Evolutionary conservation across 1,284 basidiomycete species (phyloP).

Genomic region (Apiotrichum siamense): DNA sequence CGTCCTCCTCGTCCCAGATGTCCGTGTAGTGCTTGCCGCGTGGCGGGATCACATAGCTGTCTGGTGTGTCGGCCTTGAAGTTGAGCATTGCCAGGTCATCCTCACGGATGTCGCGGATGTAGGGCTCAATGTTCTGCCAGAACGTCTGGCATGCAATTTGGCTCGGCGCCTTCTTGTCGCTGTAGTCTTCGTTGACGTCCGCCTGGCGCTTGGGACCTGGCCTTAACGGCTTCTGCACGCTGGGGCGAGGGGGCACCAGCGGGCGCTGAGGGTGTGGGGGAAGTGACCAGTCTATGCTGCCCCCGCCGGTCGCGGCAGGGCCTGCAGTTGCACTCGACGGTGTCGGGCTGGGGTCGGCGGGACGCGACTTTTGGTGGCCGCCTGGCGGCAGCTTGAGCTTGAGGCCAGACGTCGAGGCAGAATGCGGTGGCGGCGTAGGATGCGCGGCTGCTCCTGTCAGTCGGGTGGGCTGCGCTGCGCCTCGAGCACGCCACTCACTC

Average conservation of each 20-base stretch:
- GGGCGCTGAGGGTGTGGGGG: slow-evolving; percentile 36
- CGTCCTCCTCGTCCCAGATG: slow-evolving; percentile 87
- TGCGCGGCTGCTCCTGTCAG: slow-evolving; percentile 28
- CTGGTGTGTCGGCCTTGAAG: slow-evolving; percentile 74
- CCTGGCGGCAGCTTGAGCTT: slow-evolving; percentile 35
- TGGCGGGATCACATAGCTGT: slow-evolving; percentile 76
- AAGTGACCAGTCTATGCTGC: slow-evolving; percentile 40
- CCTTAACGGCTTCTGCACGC: slow-evolving; percentile 60
- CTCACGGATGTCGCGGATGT: slow-evolving; percentile 74
- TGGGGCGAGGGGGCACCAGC: slow-evolving; percentile 61
- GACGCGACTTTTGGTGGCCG: slow-evolving; percentile 25
- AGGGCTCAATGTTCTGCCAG: slow-evolving; percentile 77
- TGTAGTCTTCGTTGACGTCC: slow-evolving; percentile 80
- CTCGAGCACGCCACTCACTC: slow-evolving; percentile 46
- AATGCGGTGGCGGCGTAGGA: slow-evolving; percentile 44
- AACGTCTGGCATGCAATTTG: slow-evolving; percentile 60
- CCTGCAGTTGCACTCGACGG: slow-evolving; percentile 26
- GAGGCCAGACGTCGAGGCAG: slow-evolving; percentile 32
- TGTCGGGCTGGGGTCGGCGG: slow-evolving; percentile 48
- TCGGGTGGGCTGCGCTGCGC: background rate
- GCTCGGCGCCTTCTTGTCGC: slow-evolving; percentile 62
- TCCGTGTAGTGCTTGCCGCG: slow-evolving; percentile 83
- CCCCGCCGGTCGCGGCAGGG: slow-evolving; percentile 32
- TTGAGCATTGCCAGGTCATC: slow-evolving; percentile 86
- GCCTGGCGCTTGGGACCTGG: slow-evolving; percentile 71